phyloP scores from a whole-genome alignment of 169 alveolate species.

The Miamiensis avidus region DNA sequence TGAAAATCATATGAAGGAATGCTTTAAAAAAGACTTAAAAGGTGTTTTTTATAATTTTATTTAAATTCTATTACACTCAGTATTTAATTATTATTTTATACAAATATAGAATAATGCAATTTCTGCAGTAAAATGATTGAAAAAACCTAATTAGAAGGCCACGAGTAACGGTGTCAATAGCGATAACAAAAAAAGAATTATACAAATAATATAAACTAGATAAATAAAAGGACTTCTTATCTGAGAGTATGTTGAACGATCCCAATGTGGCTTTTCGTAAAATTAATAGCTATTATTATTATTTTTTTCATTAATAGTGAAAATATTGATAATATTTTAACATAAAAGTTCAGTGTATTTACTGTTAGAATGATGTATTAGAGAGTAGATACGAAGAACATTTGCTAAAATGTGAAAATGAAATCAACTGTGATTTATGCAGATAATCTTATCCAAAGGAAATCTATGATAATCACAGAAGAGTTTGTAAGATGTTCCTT shows the following conservation, averaged over 20 bases:
- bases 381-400: background rate
- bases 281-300: no score
- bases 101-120: background rate
- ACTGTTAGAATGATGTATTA: background rate
- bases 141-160: background rate
- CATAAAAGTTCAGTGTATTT: background rate
- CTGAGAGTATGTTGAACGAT: background rate
- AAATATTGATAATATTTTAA: no score
- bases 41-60: background rate
- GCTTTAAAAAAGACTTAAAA: background rate
- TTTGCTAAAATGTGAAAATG: background rate
- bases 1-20: background rate
- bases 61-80: no score
- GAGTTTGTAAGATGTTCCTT: background rate
- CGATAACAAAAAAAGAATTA: background rate
- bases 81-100: no score
- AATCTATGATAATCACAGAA: background rate
- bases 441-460: background rate
- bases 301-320: no score
- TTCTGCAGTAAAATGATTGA: background rate
- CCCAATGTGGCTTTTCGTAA: background rate
- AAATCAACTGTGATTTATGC: background rate
- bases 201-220: no score
- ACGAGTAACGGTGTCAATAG: background rate
- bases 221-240: background rate